These are phyloP conservation scores for Fusarium illudens DNA, from an alignment of 2,329 filamentous ascomycete genomes.

Conservation along the genomic window DNA sequence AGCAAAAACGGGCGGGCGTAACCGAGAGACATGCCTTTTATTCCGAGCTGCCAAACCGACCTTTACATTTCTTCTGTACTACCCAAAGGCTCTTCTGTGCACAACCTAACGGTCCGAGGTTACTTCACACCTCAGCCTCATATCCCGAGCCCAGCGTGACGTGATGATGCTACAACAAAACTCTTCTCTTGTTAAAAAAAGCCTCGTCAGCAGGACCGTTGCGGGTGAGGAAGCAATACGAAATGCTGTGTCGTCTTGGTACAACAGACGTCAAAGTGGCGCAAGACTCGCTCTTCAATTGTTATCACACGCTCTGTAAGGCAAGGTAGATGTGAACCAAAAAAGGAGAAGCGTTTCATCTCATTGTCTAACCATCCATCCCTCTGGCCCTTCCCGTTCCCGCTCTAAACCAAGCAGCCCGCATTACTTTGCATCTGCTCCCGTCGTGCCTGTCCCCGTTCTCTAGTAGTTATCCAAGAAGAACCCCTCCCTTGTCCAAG, in stretches of 20 bases:
- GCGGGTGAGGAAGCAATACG: conserved; percentile 26
- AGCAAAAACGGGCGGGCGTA: conserved; percentile 20
- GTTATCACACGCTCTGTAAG: too few species aligned
- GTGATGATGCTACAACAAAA: conserved; percentile 8
- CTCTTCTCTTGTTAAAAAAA: not conserved
- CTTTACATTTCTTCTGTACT: conserved; percentile 1
- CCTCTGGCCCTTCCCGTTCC: conserved; percentile 1
- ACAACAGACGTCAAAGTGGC: conserved; percentile 38
- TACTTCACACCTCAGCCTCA: not conserved
- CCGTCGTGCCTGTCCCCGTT: not conserved
- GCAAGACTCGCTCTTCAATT: not conserved
- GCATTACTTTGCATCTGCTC: not conserved
- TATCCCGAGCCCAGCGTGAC: not conserved
- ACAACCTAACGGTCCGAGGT: not conserved
- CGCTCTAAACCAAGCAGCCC: not conserved
- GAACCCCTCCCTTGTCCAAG: not conserved
- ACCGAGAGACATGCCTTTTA: conserved; percentile 31
- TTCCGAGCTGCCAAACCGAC: conserved; percentile 25
- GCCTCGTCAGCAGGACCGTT: conserved; percentile 5
- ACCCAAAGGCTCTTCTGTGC: not conserved
- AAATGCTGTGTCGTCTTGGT: conserved; percentile 29
- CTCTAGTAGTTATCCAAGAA: conserved; percentile 15
- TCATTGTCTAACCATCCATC: conserved; percentile 29
- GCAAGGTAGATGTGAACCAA: not conserved
- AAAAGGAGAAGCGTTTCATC: conserved; percentile 30